phyloP scores from a whole-genome alignment of 495 filamentous ascomycete genomes.

The Podospora australis region DNA sequence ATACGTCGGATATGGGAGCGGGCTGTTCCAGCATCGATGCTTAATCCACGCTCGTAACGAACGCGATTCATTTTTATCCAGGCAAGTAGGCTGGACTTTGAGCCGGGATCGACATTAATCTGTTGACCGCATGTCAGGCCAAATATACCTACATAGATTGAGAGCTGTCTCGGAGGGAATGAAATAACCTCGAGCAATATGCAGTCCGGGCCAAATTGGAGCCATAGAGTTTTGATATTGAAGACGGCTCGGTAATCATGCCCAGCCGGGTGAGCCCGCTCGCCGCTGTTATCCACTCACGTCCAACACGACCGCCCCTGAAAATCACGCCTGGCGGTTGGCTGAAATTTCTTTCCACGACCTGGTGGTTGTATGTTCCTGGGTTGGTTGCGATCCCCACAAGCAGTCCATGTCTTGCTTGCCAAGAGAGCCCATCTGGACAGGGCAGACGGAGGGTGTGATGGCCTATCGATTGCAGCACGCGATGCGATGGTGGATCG shows the following conservation, averaged over 20 bases:
- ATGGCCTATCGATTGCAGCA: neutral
- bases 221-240: neutral
- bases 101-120: neutral
- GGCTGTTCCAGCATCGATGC: too few relatives aligned
- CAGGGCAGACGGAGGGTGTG: neutral
- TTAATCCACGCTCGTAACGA: too few relatives aligned
- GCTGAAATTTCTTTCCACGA: neutral
- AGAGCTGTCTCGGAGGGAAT: too few relatives aligned
- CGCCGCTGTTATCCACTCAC: neutral
- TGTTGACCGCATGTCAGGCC: neutral
- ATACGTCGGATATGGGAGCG: neutral
- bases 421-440: neutral
- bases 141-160: neutral
- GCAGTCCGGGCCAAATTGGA: too few relatives aligned
- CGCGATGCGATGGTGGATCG: neutral
- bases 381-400: neutral
- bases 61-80: too few relatives aligned
- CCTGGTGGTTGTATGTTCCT: neutral
- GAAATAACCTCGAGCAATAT: too few relatives aligned
- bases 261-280: neutral
- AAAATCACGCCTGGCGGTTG: neutral
- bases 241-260: neutral
- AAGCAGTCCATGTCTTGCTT: neutral
- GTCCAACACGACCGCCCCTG: neutral
- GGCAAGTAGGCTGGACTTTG: too few relatives aligned